Evolutionary conservation across 805 yeast genomes (phyloP).

Genomic region (Starmerella powellii): DNA sequence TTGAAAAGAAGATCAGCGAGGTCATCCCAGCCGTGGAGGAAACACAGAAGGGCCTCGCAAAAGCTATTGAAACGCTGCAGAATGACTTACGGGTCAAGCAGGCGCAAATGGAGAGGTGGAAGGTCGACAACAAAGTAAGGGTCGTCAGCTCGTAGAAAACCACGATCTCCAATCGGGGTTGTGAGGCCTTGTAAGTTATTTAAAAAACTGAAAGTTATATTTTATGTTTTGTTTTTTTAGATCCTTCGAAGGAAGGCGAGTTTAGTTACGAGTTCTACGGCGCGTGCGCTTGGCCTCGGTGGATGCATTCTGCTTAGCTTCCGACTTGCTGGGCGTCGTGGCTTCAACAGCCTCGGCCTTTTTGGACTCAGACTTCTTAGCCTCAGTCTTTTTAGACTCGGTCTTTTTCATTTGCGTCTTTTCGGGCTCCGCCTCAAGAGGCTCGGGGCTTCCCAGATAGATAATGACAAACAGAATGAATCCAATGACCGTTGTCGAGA

Average conservation of each 20-base stretch:
- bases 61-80: slow-evolving; percentile 32
- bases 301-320: too few relatives aligned
- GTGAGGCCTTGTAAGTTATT: not conserved
- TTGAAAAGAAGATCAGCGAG: slow-evolving; percentile 70
- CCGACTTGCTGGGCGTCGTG: too few relatives aligned
- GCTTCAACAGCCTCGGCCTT: not conserved
- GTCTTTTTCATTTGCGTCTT: not conserved
- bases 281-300: too few relatives aligned
- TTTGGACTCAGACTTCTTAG: too few relatives aligned
- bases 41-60: slow-evolving; percentile 40
- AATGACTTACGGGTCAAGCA: slow-evolving; percentile 34
- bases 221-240: not conserved
- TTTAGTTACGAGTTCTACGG: too few relatives aligned
- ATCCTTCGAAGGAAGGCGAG: too few relatives aligned
- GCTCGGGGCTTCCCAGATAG: slow-evolving; percentile 34
- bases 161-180: not conserved
- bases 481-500: slow-evolving; percentile 52
- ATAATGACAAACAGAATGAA: slow-evolving; percentile 70
- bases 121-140: slow-evolving; percentile 39
- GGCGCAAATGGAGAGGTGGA: slow-evolving; percentile 39
- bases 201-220: not conserved
- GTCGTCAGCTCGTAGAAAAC: slow-evolving; percentile 28
- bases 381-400: not conserved
- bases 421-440: not conserved
- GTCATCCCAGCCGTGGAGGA: slow-evolving; percentile 51